A percentile compares a stretch with the other conserved stretches of the same genome.
phyloP scores from a whole-genome alignment of 352 stramenopile genomes.

The Phytophthora sp. region DNA sequence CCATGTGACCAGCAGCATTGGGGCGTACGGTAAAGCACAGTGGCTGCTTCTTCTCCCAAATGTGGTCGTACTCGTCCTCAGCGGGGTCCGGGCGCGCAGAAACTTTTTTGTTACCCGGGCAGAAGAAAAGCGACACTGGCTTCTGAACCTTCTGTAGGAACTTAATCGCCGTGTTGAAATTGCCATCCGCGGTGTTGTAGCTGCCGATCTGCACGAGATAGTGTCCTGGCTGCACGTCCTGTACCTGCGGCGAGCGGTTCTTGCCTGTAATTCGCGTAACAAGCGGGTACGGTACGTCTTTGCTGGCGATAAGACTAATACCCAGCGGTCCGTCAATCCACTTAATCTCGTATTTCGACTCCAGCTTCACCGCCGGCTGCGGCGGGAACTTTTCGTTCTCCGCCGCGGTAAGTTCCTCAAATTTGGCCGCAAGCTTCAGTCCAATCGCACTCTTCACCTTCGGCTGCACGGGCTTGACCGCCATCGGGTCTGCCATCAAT shows the following conservation, averaged over 20 bases:
- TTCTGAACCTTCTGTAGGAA: slow-evolving; percentile 90
- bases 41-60: slow-evolving; percentile 91
- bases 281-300: slow-evolving; percentile 85
- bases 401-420: slow-evolving; percentile 72
- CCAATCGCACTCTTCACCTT: slow-evolving; percentile 74
- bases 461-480: slow-evolving; percentile 75
- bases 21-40: slow-evolving; percentile 84
- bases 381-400: slow-evolving; percentile 78
- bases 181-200: slow-evolving; percentile 84
- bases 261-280: slow-evolving; percentile 90
- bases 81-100: slow-evolving; percentile 70
- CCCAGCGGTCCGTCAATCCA: slow-evolving; percentile 86
- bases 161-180: slow-evolving; percentile 91
- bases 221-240: slow-evolving; percentile 87
- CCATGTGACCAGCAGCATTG: slow-evolving; percentile 65
- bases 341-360: slow-evolving; percentile 88
- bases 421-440: slow-evolving; percentile 74
- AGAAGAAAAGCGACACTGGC: slow-evolving; percentile 85
- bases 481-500: slow-evolving; percentile 75
- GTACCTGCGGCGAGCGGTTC: slow-evolving; percentile 86
- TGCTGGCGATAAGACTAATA: slow-evolving; percentile 89
- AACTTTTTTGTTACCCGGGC: slow-evolving; percentile 80
- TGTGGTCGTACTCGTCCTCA: slow-evolving; percentile 84
- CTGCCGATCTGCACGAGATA: slow-evolving; percentile 88
- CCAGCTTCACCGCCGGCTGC: slow-evolving; percentile 73